Percentiles rank a stretch among this genome's conserved stretches.
Conservation (phyloP, 2,329 filamentous ascomycete genomes). For the Neoscytalidium dimidiatum region DNA sequence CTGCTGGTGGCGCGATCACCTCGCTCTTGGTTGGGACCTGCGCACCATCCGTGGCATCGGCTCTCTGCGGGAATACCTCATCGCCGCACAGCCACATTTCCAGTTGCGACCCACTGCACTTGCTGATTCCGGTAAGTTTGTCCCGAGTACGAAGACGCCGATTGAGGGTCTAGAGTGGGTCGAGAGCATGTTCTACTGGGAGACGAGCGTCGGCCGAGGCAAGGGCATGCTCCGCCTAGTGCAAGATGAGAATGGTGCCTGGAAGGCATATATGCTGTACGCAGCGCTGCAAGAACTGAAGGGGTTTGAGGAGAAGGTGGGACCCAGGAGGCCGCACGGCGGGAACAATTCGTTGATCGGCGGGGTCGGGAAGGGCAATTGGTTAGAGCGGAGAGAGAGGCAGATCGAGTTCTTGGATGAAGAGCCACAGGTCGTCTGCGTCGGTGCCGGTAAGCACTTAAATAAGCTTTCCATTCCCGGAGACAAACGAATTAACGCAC, state of each 20-base stretch:
- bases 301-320: slow-evolving; percentile 54
- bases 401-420: slow-evolving; percentile 34
- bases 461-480: neutral
- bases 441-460: slow-evolving; percentile 45
- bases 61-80: slow-evolving; percentile 45
- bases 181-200: slow-evolving; percentile 57
- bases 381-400: slow-evolving; percentile 42
- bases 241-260: slow-evolving; percentile 45
- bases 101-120: slow-evolving; percentile 39
- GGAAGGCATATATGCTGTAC: slow-evolving; percentile 67
- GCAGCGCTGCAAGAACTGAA: slow-evolving; percentile 59
- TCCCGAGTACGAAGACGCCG: slow-evolving; percentile 42
- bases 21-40: slow-evolving; percentile 59
- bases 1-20: slow-evolving; percentile 62
- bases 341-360: slow-evolving; percentile 65
- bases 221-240: slow-evolving; percentile 59
- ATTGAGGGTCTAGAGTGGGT: slow-evolving; percentile 61
- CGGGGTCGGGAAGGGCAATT: slow-evolving; percentile 51
- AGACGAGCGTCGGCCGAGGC: slow-evolving; percentile 57
- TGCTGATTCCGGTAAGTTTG: slow-evolving; percentile 47
- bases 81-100: slow-evolving; percentile 37
- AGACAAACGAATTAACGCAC: neutral
- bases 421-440: slow-evolving; percentile 61
- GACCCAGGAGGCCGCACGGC: slow-evolving; percentile 54
- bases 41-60: slow-evolving; percentile 51